Evolutionary conservation across 176 grass and related monocot species (phyloP), one percentile per base, ranked within the genome.

Genomic region (Elaeis guineensis): DNA sequence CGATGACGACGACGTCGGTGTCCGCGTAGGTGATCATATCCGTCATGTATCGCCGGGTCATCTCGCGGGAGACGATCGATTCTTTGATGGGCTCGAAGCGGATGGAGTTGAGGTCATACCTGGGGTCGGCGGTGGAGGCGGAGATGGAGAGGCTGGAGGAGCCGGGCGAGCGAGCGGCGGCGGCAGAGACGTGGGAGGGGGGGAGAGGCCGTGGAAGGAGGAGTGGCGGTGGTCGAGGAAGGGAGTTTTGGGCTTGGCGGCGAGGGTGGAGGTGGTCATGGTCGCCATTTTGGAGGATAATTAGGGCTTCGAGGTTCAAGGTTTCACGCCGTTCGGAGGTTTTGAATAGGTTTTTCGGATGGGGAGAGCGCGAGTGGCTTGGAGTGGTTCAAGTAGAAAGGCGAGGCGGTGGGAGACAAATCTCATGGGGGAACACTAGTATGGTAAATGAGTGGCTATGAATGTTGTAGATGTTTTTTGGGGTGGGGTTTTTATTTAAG

Each of bases 21-120:
- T 98, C 94, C 2, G 88, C 94, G 76, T 98, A 1, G 5, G 88
- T 93, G 51, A 98, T 98, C 88, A 98, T 86, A 63, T 98, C 94
- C 0, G 88, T 98, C 94, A 93, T 98, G 82, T 98, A 98, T 0
- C 84, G 79, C 3, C 88, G 76, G 0, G 88, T 98, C 94, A 92
- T 98, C 82, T 98, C 93, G 4, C 88, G 79, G 14, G 94, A 81
- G 0, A 98, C 88, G 73, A 83, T 66, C 12, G 94, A 98, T 25
- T 98, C 85, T 67, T 83, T 89, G 76, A 98, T 98, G 17, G 85
- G 88, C 19, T 80, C 76, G 69, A 98, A 98, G 25, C 35, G 49
- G 76, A 92, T 61, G 7, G 88, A 49, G 49, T 60, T 85, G 29
- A 98, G 84, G 75, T 93, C 80, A 60, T 92, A 93, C 16, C 78